Evolutionary conservation across 1,139 yeast genomes (phyloP), one percentile per base, ranked within the genome.

Genomic region (Debaryomyces sp.): DNA sequence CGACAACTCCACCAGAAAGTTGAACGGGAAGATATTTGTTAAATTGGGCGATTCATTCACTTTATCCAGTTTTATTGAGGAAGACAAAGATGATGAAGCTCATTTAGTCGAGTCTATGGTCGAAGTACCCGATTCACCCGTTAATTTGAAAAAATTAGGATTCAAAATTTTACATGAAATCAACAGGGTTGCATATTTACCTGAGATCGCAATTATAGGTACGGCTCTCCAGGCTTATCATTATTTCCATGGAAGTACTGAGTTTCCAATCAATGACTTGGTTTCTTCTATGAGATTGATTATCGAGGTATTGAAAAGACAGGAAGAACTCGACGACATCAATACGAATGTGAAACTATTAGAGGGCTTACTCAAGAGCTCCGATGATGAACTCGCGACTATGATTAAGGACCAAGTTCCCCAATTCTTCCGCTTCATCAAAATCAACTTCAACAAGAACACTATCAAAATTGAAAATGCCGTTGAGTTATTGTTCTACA

Each of bases 401-500:
- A 55, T 71, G 43, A 53, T 73, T 35, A 66, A 67, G 46, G 47
- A 53, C 30, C 73, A 70, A 51, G 60, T 75, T 32, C 56, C 66
- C 23, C 60, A 62, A 45, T 73, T 75, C 53, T 71, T 75, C 61
- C 60, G 71, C 50, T 67, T 58, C 47, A 66, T 75, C 39, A 61
- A 59, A 41, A 68, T 75, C 35, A 68, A 70, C 50, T 62, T 64
- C 8, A 53, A 58, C 18, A 60, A 63, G 10, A 62, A 70, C 41
- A 52, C 53, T 4, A 61, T 76, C 41, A 59, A 54, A 21, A 62
- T 76, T 32, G 64, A 63, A 34, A 71, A 70, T 46, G 58, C 78
- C 8, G 70, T 75, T 54, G 81, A 76, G 56, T 63, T 76, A 40
- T 65, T 76, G 46, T 76, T 73, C 58, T 76, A 75, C 57, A 76